phyloP scores from a whole-genome alignment of 495 filamentous ascomycete species.

The Clohesyomyces aquaticus region DNA sequence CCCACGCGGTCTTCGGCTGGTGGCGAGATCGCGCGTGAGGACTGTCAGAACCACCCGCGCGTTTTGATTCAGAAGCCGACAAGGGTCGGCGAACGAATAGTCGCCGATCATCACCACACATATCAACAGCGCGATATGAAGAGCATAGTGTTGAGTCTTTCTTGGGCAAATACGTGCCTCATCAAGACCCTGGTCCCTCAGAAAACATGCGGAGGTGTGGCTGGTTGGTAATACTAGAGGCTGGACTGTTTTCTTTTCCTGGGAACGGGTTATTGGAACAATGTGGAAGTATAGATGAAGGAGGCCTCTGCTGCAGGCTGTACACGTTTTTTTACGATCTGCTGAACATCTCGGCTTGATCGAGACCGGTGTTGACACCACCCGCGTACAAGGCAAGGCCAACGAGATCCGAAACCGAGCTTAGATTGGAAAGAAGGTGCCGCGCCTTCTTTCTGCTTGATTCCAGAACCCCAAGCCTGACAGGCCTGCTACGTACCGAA shows the following conservation, averaged over 20 bases:
- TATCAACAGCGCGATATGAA: neutral
- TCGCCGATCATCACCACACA: neutral
- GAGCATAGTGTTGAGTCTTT: too few species aligned
- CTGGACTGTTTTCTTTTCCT: neutral
- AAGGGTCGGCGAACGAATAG: too few species aligned
- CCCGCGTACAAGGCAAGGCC: neutral
- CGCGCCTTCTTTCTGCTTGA: too few species aligned
- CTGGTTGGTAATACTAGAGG: neutral
- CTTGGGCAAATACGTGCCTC: neutral
- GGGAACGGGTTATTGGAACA: neutral
- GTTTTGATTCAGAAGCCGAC: too few species aligned
- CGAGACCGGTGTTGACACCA: neutral
- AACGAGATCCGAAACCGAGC: too few species aligned
- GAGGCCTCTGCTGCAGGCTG: neutral
- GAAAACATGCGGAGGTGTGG: neutral
- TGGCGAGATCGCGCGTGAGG: neutral
- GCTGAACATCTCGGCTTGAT: neutral
- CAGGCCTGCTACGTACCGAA: too few species aligned
- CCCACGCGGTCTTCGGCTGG: neutral
- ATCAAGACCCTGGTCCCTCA: neutral
- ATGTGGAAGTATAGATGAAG: neutral
- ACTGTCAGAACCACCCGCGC: neutral
- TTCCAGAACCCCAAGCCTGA: too few species aligned
- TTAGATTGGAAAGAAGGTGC: neutral
- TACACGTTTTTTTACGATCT: neutral